phyloP scores from a whole-genome alignment of 1,139 yeast species.

The Suhomyces terraborum region DNA sequence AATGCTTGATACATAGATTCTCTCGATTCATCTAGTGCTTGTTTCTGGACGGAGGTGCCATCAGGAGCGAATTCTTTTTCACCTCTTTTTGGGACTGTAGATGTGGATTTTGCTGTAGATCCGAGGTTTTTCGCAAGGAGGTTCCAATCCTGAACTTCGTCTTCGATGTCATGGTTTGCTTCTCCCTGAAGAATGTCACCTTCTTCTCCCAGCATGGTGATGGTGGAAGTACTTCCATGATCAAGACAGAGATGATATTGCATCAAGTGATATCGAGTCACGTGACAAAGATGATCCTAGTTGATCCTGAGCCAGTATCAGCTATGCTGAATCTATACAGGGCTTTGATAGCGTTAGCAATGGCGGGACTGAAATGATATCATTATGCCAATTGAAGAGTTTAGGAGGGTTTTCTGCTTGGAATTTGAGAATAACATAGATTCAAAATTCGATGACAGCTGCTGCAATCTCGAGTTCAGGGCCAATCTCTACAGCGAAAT shows the following conservation, averaged over 20 bases:
- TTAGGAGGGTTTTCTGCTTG: too few species aligned
- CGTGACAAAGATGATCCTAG: not conserved
- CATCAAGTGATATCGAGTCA: slow-evolving; percentile 1
- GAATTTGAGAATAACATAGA: too few species aligned
- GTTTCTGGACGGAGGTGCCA: slow-evolving; percentile 63
- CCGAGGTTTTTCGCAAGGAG: slow-evolving; percentile 27
- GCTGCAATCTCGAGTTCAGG: too few species aligned
- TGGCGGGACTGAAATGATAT: too few species aligned
- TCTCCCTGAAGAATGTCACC: slow-evolving; percentile 13
- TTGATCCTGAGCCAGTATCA: too few species aligned
- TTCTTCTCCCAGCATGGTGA: slow-evolving; percentile 16
- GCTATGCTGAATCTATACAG: too few species aligned
- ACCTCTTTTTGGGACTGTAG: slow-evolving; percentile 51
- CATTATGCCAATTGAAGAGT: too few species aligned
- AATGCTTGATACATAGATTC: slow-evolving; percentile 76
- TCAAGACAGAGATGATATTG: slow-evolving; percentile 6
- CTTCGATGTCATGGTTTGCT: slow-evolving; percentile 38
- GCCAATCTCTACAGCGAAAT: too few species aligned
- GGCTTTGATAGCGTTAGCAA: too few species aligned
- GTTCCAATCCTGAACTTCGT: slow-evolving; percentile 74
- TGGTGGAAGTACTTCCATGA: not conserved
- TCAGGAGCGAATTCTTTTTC: slow-evolving; percentile 89
- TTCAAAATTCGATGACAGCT: too few species aligned
- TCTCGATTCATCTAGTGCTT: slow-evolving; percentile 55
- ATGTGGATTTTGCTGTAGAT: slow-evolving; percentile 2